Evolutionary conservation across 2,329 filamentous ascomycete species (phyloP), one percentile per base, ranked within the genome.

Genomic region (Aspergillus felis): DNA sequence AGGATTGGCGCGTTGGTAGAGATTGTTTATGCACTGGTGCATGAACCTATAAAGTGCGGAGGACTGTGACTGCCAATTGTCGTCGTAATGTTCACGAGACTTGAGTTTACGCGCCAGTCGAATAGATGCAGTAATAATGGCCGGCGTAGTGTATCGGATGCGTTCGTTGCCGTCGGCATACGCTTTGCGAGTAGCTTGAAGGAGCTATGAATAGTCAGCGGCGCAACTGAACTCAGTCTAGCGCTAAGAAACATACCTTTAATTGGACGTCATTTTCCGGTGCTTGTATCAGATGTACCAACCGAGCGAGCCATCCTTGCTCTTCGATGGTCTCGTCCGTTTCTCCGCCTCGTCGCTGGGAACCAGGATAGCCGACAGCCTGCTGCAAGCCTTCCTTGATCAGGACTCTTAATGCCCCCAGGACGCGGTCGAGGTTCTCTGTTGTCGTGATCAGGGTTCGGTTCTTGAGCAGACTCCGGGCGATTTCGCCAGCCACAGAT

Each of bases 301-400:
- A 88, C 66, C 94, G 85, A 38, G 94, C 94, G 54, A 99, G 82
- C 92, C 92, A 97, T 53, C 94, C 94, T 79, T 99, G 94, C 77
- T 99, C 94, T 75, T 99, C 93, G 68, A 97, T 87, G 0, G 93
- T 97, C 78, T 99, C 95, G 61, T 99, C 94, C 0, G 94, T 97
- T 79, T 99, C 95, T 50, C 84, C 80, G 60, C 91, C 87, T 61
- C 91, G 83, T 69, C 93, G 90, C 5, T 89, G 85, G 42, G 89
- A 86, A 3, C 91, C 90, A 0, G 92, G 88, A 67, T 97, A 97
- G 29, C 91, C 91, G 50, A 86, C 84, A n/a, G 90, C 86, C 54
- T 88, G 81, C 68, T 96, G 92, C 14, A 90, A 87, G 12, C 93
- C 92, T 76, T 99, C 94, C 66, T 92, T 94, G 72, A 99, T 94